These are phyloP conservation scores for Dioscorea dumetorum DNA, from an alignment of 106 monocot genomes.

Conservation along the genomic window DNA sequence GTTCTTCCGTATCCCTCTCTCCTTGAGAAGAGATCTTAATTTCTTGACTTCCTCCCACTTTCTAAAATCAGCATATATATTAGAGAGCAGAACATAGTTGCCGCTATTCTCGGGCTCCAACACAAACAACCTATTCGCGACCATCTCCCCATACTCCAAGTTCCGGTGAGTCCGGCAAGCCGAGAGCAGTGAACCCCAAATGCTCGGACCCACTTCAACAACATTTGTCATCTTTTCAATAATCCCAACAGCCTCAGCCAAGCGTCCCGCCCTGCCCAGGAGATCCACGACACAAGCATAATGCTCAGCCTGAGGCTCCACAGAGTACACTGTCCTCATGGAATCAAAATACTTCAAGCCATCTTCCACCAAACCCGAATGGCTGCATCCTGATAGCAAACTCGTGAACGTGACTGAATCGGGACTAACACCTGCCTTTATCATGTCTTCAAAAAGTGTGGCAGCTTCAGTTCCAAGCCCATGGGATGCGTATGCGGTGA, in stretches of 20 bases:
- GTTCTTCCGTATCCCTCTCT: constrained; percentile 27
- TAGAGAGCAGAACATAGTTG: constrained; percentile 56
- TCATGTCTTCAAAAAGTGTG: constrained; percentile 26
- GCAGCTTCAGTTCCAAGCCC: constrained; percentile 19
- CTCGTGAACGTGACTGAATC: constrained; percentile 52
- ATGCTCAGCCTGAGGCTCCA: constrained; percentile 39
- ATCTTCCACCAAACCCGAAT: constrained; percentile 47
- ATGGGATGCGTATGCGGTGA: constrained; percentile 33
- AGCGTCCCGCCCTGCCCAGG: constrained; percentile 40
- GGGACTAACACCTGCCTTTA: constrained; percentile 22
- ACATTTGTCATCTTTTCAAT: constrained; percentile 35
- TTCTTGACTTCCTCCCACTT: constrained; percentile 40
- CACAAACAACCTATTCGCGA: constrained; percentile 34
- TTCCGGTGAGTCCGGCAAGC: constrained; percentile 34
- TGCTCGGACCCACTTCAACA: constrained; percentile 32
- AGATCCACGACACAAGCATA: constrained; percentile 67
- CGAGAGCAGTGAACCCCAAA: constrained; percentile 56
- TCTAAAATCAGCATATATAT: constrained; percentile 53
- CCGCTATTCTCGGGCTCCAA: constrained; percentile 48
- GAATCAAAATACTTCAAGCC: constrained; percentile 38
- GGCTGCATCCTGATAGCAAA: constrained; percentile 60
- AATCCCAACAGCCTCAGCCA: constrained; percentile 34
- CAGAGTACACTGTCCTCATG: constrained; percentile 28
- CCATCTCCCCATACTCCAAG: constrained; percentile 40
- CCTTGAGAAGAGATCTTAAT: constrained; percentile 29